Conservation (phyloP, 2,329 filamentous ascomycete species). For the Colletotrichum trifolii region DNA sequence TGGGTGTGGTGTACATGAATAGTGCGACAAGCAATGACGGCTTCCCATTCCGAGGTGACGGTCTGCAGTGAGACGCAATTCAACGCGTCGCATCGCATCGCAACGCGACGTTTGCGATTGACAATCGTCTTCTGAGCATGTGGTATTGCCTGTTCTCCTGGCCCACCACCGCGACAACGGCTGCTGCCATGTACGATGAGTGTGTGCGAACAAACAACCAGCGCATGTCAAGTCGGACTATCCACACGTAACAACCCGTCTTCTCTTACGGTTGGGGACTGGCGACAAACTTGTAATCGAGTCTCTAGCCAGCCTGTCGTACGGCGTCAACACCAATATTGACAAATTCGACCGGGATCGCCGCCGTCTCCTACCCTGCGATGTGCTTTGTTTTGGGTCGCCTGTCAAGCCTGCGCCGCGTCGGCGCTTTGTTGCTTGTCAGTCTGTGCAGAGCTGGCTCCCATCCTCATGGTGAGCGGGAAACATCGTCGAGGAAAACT, state of each 20-base stretch:
- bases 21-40: slow-evolving; percentile 8
- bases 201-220: too few species aligned
- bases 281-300: too few species aligned
- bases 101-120: neutral
- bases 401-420: slow-evolving; percentile 14
- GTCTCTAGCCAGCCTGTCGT: too few species aligned
- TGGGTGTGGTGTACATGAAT: slow-evolving; percentile 13
- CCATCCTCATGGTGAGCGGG: neutral
- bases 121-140: slow-evolving; percentile 1
- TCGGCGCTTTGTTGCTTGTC: slow-evolving; percentile 8
- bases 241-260: too few species aligned
- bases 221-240: too few species aligned
- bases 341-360: neutral
- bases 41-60: neutral
- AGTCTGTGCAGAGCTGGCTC: slow-evolving; percentile 3
- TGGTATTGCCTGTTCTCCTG: neutral
- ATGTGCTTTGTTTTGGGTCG: neutral
- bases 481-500: neutral
- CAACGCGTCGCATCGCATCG: slow-evolving; percentile 6
- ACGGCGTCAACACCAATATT: neutral
- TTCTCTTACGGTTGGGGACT: too few species aligned
- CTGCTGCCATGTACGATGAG: too few species aligned
- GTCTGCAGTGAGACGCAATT: slow-evolving; percentile 16
- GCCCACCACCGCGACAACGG: too few species aligned
- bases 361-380: neutral